A percentile compares a stretch with the other conserved stretches of the same genome.
Evolutionary conservation across 495 filamentous ascomycete species (phyloP).

Genomic region (Penicillium herquei): DNA sequence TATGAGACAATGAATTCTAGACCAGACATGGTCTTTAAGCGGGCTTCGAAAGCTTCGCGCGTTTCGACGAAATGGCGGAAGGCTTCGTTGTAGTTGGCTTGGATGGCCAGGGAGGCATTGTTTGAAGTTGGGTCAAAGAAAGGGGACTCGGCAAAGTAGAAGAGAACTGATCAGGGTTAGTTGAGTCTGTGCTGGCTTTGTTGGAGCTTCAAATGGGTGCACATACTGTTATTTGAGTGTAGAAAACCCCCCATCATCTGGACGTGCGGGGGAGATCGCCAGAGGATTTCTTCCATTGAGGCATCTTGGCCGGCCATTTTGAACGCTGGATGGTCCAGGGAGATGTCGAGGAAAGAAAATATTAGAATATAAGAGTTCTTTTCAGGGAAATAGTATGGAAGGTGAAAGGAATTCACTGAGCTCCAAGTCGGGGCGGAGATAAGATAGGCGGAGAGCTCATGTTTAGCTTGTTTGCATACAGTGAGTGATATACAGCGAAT

Average conservation of each 20-base stretch:
- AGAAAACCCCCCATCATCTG: constrained; percentile 58
- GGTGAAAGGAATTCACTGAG: not conserved
- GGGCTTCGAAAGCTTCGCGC: constrained; percentile 75
- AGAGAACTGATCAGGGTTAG: constrained; percentile 56
- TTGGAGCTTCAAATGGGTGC: constrained; percentile 10
- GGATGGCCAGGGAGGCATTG: constrained; percentile 73
- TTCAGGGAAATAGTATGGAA: not conserved
- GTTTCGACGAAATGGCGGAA: constrained; percentile 61
- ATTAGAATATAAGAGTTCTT: not conserved
- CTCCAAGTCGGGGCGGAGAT: constrained; percentile 2
- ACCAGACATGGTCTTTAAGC: constrained; percentile 75
- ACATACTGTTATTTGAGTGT: constrained; percentile 50
- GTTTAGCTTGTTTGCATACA: constrained; percentile 45
- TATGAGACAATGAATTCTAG: constrained; percentile 79
- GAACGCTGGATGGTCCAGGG: not conserved
- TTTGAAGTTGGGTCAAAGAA: constrained; percentile 91
- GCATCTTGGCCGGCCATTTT: constrained; percentile 52
- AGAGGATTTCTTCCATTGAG: constrained; percentile 76
- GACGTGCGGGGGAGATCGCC: constrained; percentile 59
- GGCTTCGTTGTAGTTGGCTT: constrained; percentile 73
- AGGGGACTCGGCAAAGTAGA: constrained; percentile 85
- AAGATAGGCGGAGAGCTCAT: constrained; percentile 11
- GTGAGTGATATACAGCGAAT: too few relatives aligned
- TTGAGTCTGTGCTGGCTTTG: not conserved
- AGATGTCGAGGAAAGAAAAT: not conserved